Base-by-base conservation (phyloP, 148 eudicot genomes). In the Linanthus parryae region DNA sequence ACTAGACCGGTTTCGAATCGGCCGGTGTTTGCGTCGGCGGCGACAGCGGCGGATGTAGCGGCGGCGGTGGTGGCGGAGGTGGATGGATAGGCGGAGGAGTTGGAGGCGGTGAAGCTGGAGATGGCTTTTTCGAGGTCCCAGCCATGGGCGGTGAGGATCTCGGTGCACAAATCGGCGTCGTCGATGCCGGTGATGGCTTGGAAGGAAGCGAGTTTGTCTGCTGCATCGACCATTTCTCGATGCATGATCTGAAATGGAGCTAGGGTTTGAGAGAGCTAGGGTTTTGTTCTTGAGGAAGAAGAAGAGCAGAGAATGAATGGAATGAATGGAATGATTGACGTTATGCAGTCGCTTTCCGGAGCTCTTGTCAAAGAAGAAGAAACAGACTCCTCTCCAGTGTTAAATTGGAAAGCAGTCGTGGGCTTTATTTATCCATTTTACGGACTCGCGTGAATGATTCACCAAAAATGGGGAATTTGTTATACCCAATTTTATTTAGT, bases 121-220 rank as follows among this genome's bases (percentile, higher is more conserved):
- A 92, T 61, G 20, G 98, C 98, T 11, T 27, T 79, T 41, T 92
- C 94, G 40, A 92, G 96, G 80, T 92, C 90, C 98, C 98, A 92
- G 44, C 67, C 70, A 57, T 87, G 90, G 14, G 98, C 96, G 37
- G 84, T 59, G 57, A 92, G 89, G 58, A 92, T 92, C 57, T 92
- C 96, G 2, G 79, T 73, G 73, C 94, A 87, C 59, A 92, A 77
- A 71, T 92, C 96, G 53, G 68, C 3, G 77, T 92, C 96, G 2
- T 79, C 76, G 13, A 92, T 20, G 28, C 98, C 98, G 0, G 98
- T 87, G 24, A 92, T 75, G 16, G 96, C 98, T 73, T 87, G 96
- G 51, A 92, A 92, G 51, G 79, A 78, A 25, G 83, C 76, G 37
- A 92, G 13, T 66, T 92, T 92, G 35, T 92, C 96, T 3, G 70